Evolutionary conservation across 495 filamentous ascomycete species (phyloP).

Genomic region (Tuber melanosporum): DNA sequence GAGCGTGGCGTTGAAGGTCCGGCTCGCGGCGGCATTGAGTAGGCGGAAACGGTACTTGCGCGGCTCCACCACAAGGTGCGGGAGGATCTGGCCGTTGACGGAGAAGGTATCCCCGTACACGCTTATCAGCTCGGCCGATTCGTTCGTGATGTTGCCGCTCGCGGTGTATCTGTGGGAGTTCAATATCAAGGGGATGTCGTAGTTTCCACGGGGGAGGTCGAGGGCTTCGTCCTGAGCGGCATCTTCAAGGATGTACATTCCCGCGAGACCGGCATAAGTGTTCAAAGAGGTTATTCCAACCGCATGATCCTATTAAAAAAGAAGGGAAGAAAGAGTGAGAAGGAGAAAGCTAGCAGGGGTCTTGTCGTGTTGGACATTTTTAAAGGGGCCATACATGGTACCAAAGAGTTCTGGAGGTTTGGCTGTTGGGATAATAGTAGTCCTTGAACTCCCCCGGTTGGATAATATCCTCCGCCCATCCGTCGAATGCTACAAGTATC

Average conservation of each 20-base stretch:
- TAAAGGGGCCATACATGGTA: constrained; percentile 45
- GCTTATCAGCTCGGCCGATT: constrained; percentile 43
- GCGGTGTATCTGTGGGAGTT: constrained; percentile 48
- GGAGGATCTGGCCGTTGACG: constrained; percentile 56
- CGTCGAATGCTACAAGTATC: constrained; percentile 45
- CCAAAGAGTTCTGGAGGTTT: constrained; percentile 52
- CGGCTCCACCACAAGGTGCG: constrained; percentile 51
- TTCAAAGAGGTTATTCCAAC: constrained; percentile 48
- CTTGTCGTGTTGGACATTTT: neutral
- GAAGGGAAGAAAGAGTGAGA: neutral
- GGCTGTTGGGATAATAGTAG: constrained; percentile 58
- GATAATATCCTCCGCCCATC: constrained; percentile 55
- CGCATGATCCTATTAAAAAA: constrained; percentile 46
- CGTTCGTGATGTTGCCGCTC: constrained; percentile 27
- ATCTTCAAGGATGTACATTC: constrained; percentile 47
- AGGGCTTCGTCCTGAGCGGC: constrained; percentile 46
- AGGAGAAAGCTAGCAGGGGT: neutral
- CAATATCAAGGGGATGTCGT: constrained; percentile 53
- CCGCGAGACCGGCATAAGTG: constrained; percentile 52
- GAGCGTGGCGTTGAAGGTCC: constrained; percentile 51
- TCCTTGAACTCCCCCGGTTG: constrained; percentile 52
- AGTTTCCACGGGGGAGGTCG: constrained; percentile 48
- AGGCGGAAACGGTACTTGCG: constrained; percentile 56
- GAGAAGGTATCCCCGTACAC: constrained; percentile 53
- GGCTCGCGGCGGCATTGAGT: constrained; percentile 49